Evolutionary conservation across 352 stramenopile genomes (phyloP).

Genomic region (Thraustotheca clavata): DNA sequence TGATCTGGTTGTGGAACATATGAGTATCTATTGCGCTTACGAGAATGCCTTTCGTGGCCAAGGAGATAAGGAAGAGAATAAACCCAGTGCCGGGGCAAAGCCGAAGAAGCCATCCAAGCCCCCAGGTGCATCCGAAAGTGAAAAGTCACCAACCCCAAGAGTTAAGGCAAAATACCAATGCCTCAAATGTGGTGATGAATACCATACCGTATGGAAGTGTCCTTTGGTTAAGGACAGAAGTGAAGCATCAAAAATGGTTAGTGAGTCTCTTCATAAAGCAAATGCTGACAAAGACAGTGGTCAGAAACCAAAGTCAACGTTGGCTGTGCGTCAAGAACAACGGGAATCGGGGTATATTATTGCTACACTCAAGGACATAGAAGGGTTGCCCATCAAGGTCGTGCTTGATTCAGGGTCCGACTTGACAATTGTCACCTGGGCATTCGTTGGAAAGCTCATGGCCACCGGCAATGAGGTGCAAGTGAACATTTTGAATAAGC

Average conservation of each 20-base stretch:
- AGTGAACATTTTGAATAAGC: too few relatives aligned
- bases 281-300: too few relatives aligned
- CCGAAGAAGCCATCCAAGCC: not conserved
- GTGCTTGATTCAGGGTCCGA: not conserved
- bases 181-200: not conserved
- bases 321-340: not conserved
- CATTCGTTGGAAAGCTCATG: not conserved
- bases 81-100: not conserved
- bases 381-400: not conserved
- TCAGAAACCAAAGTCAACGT: too few relatives aligned
- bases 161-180: not conserved
- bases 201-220: not conserved
- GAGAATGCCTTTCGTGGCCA: not conserved
- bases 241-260: too few relatives aligned
- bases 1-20: not conserved
- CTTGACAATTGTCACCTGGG: not conserved
- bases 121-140: not conserved
- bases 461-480: not conserved
- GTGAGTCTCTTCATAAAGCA: too few relatives aligned
- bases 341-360: not conserved
- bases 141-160: not conserved
- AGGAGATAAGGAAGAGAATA: not conserved
- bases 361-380: not conserved
- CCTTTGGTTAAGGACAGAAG: not conserved
- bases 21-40: too few relatives aligned